phyloP scores from a whole-genome alignment of 2,329 filamentous ascomycete species.

The Nemania sp. region DNA sequence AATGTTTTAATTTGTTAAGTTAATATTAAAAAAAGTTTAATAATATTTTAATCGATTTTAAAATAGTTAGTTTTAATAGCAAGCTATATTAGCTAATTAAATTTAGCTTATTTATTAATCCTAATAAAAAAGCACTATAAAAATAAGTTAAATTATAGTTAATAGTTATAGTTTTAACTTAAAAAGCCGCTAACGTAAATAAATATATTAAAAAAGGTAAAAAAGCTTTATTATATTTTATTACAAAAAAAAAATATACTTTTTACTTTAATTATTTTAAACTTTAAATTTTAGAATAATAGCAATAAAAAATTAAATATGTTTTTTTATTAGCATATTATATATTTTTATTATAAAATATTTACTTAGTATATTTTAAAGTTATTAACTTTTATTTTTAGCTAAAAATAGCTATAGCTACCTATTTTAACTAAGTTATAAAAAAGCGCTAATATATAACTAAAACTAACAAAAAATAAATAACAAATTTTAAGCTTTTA shows the following conservation, averaged over 20 bases:
- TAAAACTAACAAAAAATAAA: constrained; percentile 6
- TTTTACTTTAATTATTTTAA: too few species aligned
- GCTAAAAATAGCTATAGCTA: not conserved
- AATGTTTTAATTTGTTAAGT: not conserved
- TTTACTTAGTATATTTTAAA: too few species aligned
- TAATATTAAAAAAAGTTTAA: not conserved
- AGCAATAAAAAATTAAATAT: not conserved
- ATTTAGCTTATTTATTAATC: too few species aligned
- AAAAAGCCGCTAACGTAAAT: too few species aligned
- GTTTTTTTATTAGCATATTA: not conserved
- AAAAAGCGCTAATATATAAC: not conserved
- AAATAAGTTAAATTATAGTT: not conserved
- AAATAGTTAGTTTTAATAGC: too few species aligned
- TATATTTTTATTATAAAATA: not conserved
- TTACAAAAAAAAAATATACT: too few species aligned
- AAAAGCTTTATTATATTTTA: not conserved
- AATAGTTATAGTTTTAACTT: too few species aligned
- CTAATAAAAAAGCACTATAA: too few species aligned
- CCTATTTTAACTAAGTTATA: not conserved
- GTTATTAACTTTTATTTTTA: constrained; percentile 12
- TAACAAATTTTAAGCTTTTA: not conserved
- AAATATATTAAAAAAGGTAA: not conserved
- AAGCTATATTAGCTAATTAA: too few species aligned
- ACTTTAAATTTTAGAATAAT: too few species aligned
- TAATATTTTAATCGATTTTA: not conserved